These are phyloP conservation scores for Postia placenta DNA, from an alignment of 768 basidiomycete genomes.

Conservation along the genomic window DNA sequence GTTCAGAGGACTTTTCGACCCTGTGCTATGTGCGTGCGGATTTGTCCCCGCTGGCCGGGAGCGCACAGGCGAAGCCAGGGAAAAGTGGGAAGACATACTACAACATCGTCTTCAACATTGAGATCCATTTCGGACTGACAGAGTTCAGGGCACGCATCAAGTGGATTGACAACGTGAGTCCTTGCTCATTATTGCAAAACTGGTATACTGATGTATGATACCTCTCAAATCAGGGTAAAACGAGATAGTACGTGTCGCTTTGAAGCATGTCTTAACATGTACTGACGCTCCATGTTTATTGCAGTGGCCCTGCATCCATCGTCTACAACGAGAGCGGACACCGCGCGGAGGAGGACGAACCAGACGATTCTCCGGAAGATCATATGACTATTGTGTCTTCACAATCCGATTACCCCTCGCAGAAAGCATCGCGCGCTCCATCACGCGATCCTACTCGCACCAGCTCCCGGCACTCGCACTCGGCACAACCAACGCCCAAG, in stretches of 20 bases:
- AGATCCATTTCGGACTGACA: slow-evolving; percentile 78
- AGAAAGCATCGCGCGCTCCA: slow-evolving; percentile 47
- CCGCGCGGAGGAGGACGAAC: slow-evolving; percentile 68
- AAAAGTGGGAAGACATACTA: slow-evolving; percentile 67
- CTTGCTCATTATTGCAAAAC: slow-evolving; percentile 6
- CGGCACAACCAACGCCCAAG: slow-evolving; percentile 24
- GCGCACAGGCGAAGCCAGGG: slow-evolving; percentile 62
- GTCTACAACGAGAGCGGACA: slow-evolving; percentile 78
- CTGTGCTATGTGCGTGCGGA: slow-evolving; percentile 77
- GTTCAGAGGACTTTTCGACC: slow-evolving; percentile 63
- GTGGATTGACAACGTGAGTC: slow-evolving; percentile 72
- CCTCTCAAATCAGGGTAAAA: slow-evolving; percentile 62
- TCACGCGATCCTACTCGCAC: slow-evolving; percentile 38
- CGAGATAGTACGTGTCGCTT: slow-evolving; percentile 54
- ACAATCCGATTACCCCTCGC: slow-evolving; percentile 36
- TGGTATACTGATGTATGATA: too few species aligned
- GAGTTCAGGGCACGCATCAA: slow-evolving; percentile 81
- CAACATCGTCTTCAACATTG: slow-evolving; percentile 81
- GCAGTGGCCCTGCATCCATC: slow-evolving; percentile 72
- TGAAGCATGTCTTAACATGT: neutral
- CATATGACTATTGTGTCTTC: slow-evolving; percentile 36
- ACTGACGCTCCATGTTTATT: slow-evolving; percentile 4
- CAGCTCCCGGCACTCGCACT: slow-evolving; percentile 21
- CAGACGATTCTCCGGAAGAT: slow-evolving; percentile 59
- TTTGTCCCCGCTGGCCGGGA: slow-evolving; percentile 63